Evolutionary conservation across 176 grass and related monocot genomes (phyloP), one percentile per base, ranked within the genome.

Genomic region (Oryza glumipatula): DNA sequence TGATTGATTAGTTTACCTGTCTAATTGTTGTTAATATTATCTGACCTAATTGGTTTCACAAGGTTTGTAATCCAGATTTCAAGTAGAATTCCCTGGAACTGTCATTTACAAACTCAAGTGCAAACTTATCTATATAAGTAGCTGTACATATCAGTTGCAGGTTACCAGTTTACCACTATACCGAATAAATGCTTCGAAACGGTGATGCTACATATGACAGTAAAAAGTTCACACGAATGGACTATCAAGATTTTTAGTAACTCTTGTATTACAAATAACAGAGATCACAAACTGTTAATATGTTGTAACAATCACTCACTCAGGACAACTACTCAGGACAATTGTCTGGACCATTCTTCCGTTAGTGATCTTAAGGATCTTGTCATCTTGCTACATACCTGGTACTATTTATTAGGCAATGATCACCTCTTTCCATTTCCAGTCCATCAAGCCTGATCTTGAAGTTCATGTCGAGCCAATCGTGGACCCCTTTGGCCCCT

Each of bases 401-500:
- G 3, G 36, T 54, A 66, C 44, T 4, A 51, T 32, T 32, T 32
- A 32, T 11, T 17, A 52, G 3, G 9, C 6, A 3, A 61, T 64
- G 22, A 14, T 67, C 35, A 3, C 33, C 48, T 67, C 10, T 33
- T 64, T 73, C 5, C 32, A 77, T 58, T 83, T 87, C 4, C 90
- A 99, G 96, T 96, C 83, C 21, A 70, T 96, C 39, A 96, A 94
- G 72, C 93, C 89, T 48, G 76, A 91, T 45, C 74, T 96, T 24
- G 76, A 66, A 7, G 96, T 96, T 84, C 28, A 83, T 26, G 88
- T 82, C 6, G 88, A 96, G 16, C 89, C 86, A 65, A 99, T 99
- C 73, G 56, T 81, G 26, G 96, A 99, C 80, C 91, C 93, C 46
- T 94, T 86, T 79, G 96, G 93, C 41, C 96, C 93, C 12, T 96